A percentile compares a stretch with the other conserved stretches of the same genome.
Evolutionary conservation across 1,139 yeast genomes (phyloP).

Genomic region (Debaryomyces robertsiae): DNA sequence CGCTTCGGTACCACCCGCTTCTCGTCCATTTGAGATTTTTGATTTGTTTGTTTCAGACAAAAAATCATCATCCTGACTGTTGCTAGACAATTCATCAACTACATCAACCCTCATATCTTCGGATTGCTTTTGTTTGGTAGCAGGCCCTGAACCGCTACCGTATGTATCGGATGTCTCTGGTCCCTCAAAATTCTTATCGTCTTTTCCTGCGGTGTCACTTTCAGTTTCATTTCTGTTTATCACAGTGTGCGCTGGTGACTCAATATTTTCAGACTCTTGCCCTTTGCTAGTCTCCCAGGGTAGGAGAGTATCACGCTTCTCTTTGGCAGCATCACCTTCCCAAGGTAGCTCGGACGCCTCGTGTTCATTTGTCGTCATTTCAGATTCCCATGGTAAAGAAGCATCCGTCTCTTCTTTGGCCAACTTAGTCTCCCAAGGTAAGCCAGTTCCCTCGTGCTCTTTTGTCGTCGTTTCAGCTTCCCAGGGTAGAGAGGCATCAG

Average conservation of each 20-base stretch:
- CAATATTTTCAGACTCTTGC: too few species aligned
- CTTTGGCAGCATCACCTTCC: conserved; percentile 6
- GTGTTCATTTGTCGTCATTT: background rate
- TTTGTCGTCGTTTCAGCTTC: conserved; percentile 2
- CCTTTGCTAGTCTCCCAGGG: conserved; percentile 11
- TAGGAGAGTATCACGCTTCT: background rate
- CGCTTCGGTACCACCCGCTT: background rate
- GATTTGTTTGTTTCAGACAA: conserved; percentile 13
- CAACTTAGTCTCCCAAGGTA: too few species aligned
- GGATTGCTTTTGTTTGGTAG: too few species aligned
- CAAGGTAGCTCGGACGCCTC: conserved; percentile 6
- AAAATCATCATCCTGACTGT: conserved; percentile 20
- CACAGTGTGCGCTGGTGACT: too few species aligned
- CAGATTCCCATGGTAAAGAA: background rate
- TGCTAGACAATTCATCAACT: conserved; percentile 20
- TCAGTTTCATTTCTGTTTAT: too few species aligned
- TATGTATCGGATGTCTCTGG: too few species aligned
- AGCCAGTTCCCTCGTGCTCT: background rate
- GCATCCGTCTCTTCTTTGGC: too few species aligned
- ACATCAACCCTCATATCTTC: too few species aligned
- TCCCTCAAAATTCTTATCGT: too few species aligned
- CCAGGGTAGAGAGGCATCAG: conserved; percentile 9
- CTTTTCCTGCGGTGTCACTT: too few species aligned
- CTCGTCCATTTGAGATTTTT: conserved; percentile 1
- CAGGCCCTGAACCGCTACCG: too few species aligned